Base-by-base conservation (phyloP, 441 rosid species). In the Populus hybrid region DNA sequence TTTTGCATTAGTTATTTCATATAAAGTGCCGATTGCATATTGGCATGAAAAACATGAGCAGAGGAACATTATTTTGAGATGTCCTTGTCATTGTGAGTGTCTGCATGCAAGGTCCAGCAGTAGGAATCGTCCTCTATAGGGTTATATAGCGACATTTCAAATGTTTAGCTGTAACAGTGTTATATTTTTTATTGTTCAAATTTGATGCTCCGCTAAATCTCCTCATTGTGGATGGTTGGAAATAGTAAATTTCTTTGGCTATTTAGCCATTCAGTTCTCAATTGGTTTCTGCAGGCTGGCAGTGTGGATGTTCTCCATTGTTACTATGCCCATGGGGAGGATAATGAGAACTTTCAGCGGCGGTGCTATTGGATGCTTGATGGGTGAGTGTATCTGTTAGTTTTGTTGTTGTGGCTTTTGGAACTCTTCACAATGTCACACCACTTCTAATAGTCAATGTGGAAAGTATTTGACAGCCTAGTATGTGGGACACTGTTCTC, bases 341-440 rank as follows among this genome's bases (percentile, higher is more conserved):
- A 84, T 8, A 86, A 91, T 66, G 89, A 87, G 63, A 82, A 78
- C 82, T 91, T 91, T 78, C 95, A 91, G 78, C 86, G 93, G 14
- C 87, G 93, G 76, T 85, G 88, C 72, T 91, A 91, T 74, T 91
- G 95, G 95, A 85, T 89, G 95, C 95, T 91, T 70, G 91, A 90
- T 69, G 83, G 70, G 95, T 91, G 80, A 84, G 88, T 79, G 53
- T 70, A 61, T 38, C 36, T 67, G 42, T 74, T 24, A 4, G 35
- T 73, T 20, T 61, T 77, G n/a, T 28, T 70, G 72, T 40, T 71
- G 63, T 50, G 18, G 20, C 20, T 72, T 69, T 46, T 10, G 28
- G 70, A 66, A 57, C 6, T 78, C 72, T 74, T 75, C 75, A 67
- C 32, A 20, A 57, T 57, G 28, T 76, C 42, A 24, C 40, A 9